A percentile compares a stretch with the other conserved stretches of the same genome.
Conservation (phyloP, 495 filamentous ascomycete species). For the Astrocystis sublimbata region DNA sequence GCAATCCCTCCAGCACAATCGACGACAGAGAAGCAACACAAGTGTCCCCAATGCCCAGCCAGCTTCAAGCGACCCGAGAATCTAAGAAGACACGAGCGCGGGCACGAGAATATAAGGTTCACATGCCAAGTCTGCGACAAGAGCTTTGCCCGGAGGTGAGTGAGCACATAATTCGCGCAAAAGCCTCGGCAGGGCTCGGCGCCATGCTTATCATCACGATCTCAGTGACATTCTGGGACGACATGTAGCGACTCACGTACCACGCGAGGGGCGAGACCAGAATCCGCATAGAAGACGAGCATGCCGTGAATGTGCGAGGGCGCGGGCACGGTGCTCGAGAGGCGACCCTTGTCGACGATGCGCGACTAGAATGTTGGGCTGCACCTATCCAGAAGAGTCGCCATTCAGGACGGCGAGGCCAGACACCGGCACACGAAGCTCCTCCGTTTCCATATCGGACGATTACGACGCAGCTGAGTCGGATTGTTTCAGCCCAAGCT, state of each 20-base stretch:
- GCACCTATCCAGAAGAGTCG: constrained; percentile 46
- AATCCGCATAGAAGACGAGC: constrained; percentile 54
- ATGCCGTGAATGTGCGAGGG: constrained; percentile 57
- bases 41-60: constrained; percentile 54
- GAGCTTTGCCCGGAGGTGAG: constrained; percentile 63
- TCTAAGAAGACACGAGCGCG: constrained; percentile 69
- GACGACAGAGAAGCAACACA: constrained; percentile 30
- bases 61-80: constrained; percentile 70
- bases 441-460: not conserved
- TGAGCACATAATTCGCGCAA: not conserved
- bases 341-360: constrained; percentile 56
- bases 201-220: constrained; percentile 12
- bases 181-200: not conserved
- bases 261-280: constrained; percentile 42
- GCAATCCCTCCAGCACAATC: not conserved
- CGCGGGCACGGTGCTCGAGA: constrained; percentile 58
- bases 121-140: constrained; percentile 66
- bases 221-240: constrained; percentile 57
- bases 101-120: constrained; percentile 71
- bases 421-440: not conserved
- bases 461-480: not conserved
- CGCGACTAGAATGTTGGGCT: constrained; percentile 51
- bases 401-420: constrained; percentile 5
- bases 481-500: not conserved
- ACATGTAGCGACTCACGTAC: constrained; percentile 56